Evolutionary conservation across 208 protist genomes (phyloP).

Genomic region (Leishmania major): DNA sequence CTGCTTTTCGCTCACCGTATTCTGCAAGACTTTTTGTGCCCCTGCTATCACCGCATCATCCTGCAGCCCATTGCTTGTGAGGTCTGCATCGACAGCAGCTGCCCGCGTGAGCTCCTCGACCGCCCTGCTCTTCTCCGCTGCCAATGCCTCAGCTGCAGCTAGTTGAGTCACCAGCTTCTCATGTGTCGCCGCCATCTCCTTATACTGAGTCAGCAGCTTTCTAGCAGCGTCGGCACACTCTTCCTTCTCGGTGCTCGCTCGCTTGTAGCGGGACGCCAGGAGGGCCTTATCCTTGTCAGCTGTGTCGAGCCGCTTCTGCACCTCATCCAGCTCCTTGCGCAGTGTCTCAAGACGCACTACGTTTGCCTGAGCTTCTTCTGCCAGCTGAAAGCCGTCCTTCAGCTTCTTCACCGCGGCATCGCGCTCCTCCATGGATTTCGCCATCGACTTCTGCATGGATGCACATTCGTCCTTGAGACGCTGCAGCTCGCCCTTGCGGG

Average conservation of each 20-base stretch:
- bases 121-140: slow-evolving; percentile 1
- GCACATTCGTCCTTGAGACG: slow-evolving; percentile 23
- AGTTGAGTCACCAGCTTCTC: slow-evolving; percentile 18
- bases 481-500: slow-evolving; percentile 18
- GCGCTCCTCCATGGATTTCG: slow-evolving; percentile 19
- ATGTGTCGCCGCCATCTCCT: slow-evolving; percentile 15
- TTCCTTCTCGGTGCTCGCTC: slow-evolving; percentile 40
- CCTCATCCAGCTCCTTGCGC: slow-evolving; percentile 23
- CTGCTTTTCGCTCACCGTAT: slow-evolving; percentile 6
- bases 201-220: slow-evolving; percentile 26
- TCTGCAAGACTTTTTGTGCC: background rate
- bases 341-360: slow-evolving; percentile 15
- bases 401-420: slow-evolving; percentile 24
- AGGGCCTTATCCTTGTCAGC: slow-evolving; percentile 31
- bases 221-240: slow-evolving; percentile 30
- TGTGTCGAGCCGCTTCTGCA: slow-evolving; percentile 18
- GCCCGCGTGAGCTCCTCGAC: slow-evolving; percentile 1
- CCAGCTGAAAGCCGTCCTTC: slow-evolving; percentile 16
- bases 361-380: slow-evolving; percentile 27
- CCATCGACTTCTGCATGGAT: slow-evolving; percentile 8
- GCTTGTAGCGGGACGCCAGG: slow-evolving; percentile 24
- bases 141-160: background rate
- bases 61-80: background rate
- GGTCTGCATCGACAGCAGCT: background rate
- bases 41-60: background rate